Conservation (phyloP, 2,329 filamentous ascomycete genomes). For the Ophiostoma novo-ulmi region DNA sequence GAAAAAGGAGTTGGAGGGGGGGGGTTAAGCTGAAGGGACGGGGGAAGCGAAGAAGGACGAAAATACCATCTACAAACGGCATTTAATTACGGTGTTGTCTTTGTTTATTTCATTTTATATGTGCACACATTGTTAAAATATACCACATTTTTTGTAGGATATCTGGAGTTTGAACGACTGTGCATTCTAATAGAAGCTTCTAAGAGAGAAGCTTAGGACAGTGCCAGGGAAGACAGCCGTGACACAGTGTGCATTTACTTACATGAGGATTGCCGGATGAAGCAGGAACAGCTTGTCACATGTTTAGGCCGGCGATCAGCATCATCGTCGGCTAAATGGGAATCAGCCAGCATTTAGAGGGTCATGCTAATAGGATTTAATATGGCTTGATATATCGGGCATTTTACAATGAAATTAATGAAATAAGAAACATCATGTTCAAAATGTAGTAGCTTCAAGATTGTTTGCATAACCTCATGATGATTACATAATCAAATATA, state of each 20-base stretch:
- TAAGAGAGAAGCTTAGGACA: background rate
- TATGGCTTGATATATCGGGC: no score
- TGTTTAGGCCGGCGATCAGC: background rate
- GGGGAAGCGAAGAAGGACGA: background rate
- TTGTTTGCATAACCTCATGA: background rate
- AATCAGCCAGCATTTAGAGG: no score
- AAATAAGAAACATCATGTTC: no score
- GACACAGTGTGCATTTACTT: background rate
- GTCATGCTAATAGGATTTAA: no score
- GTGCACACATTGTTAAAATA: background rate
- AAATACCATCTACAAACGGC: constrained; percentile 1
- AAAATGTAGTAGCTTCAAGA: background rate
- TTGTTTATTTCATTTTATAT: background rate
- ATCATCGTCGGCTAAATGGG: background rate
- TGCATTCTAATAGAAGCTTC: background rate
- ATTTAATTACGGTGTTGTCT: background rate
- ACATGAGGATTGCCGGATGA: background rate
- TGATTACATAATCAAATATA: background rate
- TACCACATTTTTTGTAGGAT: background rate
- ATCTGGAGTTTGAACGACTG: background rate
- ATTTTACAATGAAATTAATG: no score
- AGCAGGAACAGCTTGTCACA: constrained; percentile 10
- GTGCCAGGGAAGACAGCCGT: background rate
- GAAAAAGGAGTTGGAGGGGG: background rate
- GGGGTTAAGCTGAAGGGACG: background rate